phyloP scores from a whole-genome alignment of 2,329 filamentous ascomycete species.

The Rutstroemia sp. region DNA sequence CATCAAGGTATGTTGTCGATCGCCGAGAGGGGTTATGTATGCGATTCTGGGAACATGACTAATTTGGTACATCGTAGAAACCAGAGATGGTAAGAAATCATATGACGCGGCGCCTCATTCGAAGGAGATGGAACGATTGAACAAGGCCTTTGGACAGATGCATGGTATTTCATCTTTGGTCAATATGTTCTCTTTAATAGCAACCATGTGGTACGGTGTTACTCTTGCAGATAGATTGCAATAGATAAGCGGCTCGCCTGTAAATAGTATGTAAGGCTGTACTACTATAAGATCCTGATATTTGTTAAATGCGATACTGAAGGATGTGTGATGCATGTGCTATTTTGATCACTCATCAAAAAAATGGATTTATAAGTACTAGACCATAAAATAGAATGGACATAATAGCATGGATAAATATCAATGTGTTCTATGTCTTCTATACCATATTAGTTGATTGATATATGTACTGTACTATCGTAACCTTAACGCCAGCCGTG shows the following conservation, averaged over 20 bases:
- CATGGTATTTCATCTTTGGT: conserved; percentile 77
- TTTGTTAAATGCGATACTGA: not conserved
- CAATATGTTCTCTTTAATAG: conserved; percentile 65
- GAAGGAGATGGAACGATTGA: conserved; percentile 73
- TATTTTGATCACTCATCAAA: too few species aligned
- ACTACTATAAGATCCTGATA: too few species aligned
- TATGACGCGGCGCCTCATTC: conserved; percentile 75
- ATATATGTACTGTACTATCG: too few species aligned
- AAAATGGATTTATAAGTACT: too few species aligned
- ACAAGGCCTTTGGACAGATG: conserved; percentile 68
- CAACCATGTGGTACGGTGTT: conserved; percentile 70
- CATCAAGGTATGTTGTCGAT: conserved; percentile 60
- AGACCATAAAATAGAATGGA: not conserved
- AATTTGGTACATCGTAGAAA: conserved; percentile 46
- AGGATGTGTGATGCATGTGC: not conserved
- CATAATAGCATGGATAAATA: not conserved
- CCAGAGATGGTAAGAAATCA: conserved; percentile 80
- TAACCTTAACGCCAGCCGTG: too few species aligned
- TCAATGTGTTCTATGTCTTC: not conserved
- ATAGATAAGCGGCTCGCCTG: conserved; percentile 2
- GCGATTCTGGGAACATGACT: not conserved
- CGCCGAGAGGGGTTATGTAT: not conserved
- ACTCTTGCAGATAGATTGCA: conserved; percentile 41
- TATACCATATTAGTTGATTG: too few species aligned
- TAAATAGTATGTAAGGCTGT: too few species aligned